A percentile compares a stretch with the other conserved stretches of the same genome.
These are phyloP conservation scores for Prinsepia uniflora DNA, from an alignment of 306 rosid species.

Conservation along the genomic window DNA sequence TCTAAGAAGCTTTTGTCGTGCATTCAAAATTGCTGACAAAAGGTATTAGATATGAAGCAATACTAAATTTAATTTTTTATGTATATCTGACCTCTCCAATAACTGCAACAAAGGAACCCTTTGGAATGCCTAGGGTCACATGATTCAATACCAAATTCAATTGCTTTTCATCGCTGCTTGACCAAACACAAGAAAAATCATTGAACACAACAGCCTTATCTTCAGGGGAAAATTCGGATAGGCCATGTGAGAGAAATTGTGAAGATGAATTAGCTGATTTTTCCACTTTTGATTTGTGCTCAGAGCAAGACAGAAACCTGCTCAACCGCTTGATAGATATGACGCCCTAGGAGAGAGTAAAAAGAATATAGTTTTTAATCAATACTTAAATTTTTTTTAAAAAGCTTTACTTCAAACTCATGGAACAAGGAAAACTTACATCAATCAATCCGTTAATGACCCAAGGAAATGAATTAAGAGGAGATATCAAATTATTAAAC, in stretches of 20 bases:
- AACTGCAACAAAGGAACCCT: conserved; percentile 74
- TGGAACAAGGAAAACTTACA: conserved; percentile 47
- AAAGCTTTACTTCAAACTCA: conserved; percentile 8
- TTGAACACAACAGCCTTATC: conserved; percentile 49
- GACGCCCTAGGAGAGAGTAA: conserved; percentile 49
- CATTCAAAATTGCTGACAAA: not conserved
- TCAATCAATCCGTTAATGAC: conserved; percentile 96
- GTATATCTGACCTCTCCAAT: conserved; percentile 77
- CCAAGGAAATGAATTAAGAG: conserved; percentile 96
- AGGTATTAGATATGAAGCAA: not conserved
- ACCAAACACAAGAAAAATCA: conserved; percentile 78
- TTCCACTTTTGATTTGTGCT: conserved; percentile 38
- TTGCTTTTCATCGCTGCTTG: conserved; percentile 61
- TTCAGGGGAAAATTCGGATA: conserved; percentile 35
- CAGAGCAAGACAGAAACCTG: conserved; percentile 76
- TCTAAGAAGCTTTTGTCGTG: not conserved
- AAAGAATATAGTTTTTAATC: conserved; percentile 17
- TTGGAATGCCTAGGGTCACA: conserved; percentile 53
- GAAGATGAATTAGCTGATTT: conserved; percentile 36
- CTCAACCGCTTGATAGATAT: conserved; percentile 74
- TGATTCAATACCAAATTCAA: conserved; percentile 51
- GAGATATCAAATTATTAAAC: conserved; percentile 83
- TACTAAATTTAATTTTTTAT: conserved; percentile 8
- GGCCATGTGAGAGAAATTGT: conserved; percentile 31
- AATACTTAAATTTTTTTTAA: not conserved